Conservation (phyloP, 345 rosid species). For the Turnera subulata region DNA sequence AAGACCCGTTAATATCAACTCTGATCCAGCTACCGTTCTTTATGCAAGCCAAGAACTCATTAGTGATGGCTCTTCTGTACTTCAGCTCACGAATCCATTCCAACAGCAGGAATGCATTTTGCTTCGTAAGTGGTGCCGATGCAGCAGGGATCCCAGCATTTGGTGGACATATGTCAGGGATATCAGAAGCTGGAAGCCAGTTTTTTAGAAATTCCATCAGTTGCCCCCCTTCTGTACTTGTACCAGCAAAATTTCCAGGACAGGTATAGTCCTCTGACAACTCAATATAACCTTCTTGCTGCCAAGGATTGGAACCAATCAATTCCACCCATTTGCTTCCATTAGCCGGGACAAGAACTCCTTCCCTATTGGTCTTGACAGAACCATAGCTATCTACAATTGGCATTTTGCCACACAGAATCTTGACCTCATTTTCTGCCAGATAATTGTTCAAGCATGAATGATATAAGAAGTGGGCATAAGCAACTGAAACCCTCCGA, state of each 20-base stretch:
- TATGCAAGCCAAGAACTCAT: slow-evolving; percentile 42
- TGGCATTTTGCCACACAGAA: slow-evolving; percentile 40
- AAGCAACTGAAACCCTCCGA: slow-evolving; percentile 37
- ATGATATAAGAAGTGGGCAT: slow-evolving; percentile 52
- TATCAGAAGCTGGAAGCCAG: slow-evolving; percentile 36
- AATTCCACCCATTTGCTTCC: slow-evolving; percentile 60
- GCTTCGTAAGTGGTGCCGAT: slow-evolving; percentile 43
- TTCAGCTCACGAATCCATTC: slow-evolving; percentile 42
- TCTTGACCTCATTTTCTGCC: slow-evolving; percentile 16
- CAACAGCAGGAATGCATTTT: slow-evolving; percentile 53
- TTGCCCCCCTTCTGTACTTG: slow-evolving; percentile 20
- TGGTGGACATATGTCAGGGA: slow-evolving; percentile 55
- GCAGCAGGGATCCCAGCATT: slow-evolving; percentile 46
- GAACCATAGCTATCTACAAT: slow-evolving; percentile 49
- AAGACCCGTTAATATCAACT: slow-evolving; percentile 38
- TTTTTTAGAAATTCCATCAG: slow-evolving; percentile 40
- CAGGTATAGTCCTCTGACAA: slow-evolving; percentile 48
- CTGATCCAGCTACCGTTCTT: slow-evolving; percentile 60
- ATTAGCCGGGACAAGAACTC: slow-evolving; percentile 62
- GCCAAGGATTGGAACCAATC: slow-evolving; percentile 55
- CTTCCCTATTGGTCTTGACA: slow-evolving; percentile 18
- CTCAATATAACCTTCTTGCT: slow-evolving; percentile 38
- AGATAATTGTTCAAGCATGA: slow-evolving; percentile 26
- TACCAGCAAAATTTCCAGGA: slow-evolving; percentile 33
- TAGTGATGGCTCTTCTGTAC: slow-evolving; percentile 21